Evolutionary conservation across 371 early-diverging fungal genomes (phyloP).

Genomic region (Conidiobolus incongruus): DNA sequence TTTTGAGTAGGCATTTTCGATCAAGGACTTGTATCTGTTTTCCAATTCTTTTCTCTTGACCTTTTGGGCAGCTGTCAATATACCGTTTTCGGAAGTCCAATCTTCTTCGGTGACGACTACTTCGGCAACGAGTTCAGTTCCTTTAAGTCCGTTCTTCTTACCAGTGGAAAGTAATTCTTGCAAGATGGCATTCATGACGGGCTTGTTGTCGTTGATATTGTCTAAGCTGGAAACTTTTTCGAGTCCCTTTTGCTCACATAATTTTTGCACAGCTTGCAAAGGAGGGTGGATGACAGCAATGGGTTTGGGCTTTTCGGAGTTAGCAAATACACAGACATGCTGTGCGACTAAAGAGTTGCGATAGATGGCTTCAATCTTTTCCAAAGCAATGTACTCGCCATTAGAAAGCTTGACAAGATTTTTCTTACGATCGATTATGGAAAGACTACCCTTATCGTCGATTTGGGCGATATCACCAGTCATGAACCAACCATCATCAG

Average conservation of each 20-base stretch:
- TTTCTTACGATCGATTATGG: constrained; percentile 72
- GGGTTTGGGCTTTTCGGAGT: constrained; percentile 33
- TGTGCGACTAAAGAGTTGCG: constrained; percentile 46
- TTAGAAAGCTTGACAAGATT: constrained; percentile 67
- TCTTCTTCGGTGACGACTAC: constrained; percentile 45
- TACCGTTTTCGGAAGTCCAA: constrained; percentile 74
- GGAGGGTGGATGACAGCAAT: constrained; percentile 24
- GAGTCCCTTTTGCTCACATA: constrained; percentile 7
- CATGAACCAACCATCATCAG: constrained; percentile 73
- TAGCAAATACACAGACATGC: constrained; percentile 75
- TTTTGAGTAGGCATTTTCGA: constrained; percentile 14
- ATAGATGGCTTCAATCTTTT: constrained; percentile 89
- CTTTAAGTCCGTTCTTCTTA: constrained; percentile 31
- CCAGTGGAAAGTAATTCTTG: constrained; percentile 19
- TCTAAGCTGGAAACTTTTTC: constrained; percentile 10
- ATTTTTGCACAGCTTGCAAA: constrained; percentile 14
- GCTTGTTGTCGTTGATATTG: constrained; percentile 17
- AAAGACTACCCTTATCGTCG: constrained; percentile 36
- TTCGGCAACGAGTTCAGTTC: constrained; percentile 42
- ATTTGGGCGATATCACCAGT: constrained; percentile 89
- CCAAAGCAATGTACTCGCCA: no score
- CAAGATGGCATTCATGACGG: constrained; percentile 17
- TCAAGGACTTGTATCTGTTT: constrained; percentile 24
- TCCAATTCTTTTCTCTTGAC: constrained; percentile 62
- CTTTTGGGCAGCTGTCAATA: constrained; percentile 85